Base-by-base conservation (phyloP, 345 rosid species). In the Euphorbia tirucalli region DNA sequence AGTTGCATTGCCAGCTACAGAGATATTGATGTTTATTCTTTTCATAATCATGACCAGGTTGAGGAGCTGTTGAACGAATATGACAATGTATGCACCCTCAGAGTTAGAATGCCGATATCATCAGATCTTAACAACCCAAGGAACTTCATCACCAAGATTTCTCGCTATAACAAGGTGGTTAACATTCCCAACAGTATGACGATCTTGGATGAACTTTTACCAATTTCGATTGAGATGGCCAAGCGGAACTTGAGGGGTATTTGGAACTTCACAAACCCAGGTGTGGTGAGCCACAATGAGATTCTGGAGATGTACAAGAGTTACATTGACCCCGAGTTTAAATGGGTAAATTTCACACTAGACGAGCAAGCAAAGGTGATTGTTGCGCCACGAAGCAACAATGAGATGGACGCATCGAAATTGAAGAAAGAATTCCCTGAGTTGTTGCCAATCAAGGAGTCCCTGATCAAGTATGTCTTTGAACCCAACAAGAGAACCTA, bases 141-240 rank as follows among this genome's bases (percentile, higher is more conserved):
- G 0, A 88, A 90, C 85, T 88, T 90, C 75, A 88, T 90, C 63
- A 85, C 93, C 8, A 90, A 90, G 80, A 87, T 90, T 72, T 73
- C 90, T 5, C 83, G 84, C 49, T 88, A 90, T 70, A 83, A 76
- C 84, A 90, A 88, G 74, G 96, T 90, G 48, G 91, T 90, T 7
- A 88, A 90, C 80, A 90, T 90, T 61, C 91, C 96, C 28, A 88
- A 90, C 80, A 88, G 90, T 80, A 88, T 90, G 91, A 87, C 96
- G 3, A 77, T 88, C 58, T 55, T 90, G 81, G 93, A 90, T 50
- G 96, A 88, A 74, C 91, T 90, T 66, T 72, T 90, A 55, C 93
- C 93, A 5, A 81, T 90, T 71, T 85, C 96, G 27, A 77, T 90
- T 13, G 93, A 90, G 80, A 90, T 90, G 93, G 96, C 92, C 0